phyloP scores from a whole-genome alignment of 176 grass and related monocot genomes.

The Elaeis guineensis region DNA sequence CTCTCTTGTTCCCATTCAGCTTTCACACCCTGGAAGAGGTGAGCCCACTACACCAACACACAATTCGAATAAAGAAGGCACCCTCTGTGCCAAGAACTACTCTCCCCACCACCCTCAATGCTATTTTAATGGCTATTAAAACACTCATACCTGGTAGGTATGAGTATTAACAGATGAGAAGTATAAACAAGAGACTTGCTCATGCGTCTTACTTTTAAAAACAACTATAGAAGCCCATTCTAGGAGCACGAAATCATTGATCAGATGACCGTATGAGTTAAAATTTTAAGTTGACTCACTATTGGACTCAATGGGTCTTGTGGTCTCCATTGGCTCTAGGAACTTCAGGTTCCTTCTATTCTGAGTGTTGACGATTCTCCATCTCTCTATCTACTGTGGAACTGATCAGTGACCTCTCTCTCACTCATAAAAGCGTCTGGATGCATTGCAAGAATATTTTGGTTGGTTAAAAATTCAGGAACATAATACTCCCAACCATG shows the following conservation, averaged over 20 bases:
- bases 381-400: too few relatives aligned
- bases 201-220: too few relatives aligned
- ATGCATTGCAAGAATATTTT: too few relatives aligned
- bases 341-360: not conserved
- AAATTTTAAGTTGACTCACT: slow-evolving; percentile 15
- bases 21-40: slow-evolving; percentile 34
- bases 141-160: not conserved
- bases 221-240: slow-evolving; percentile 5
- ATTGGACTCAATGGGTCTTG: slow-evolving; percentile 8
- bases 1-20: slow-evolving; percentile 23
- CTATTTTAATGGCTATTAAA: not conserved
- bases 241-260: slow-evolving; percentile 31
- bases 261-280: slow-evolving; percentile 16
- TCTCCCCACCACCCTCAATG: not conserved
- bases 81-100: slow-evolving; percentile 30
- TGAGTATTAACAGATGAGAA: too few relatives aligned
- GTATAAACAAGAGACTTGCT: too few relatives aligned
- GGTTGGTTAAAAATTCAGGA: too few relatives aligned
- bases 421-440: too few relatives aligned
- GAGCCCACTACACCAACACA: slow-evolving; percentile 10
- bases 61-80: slow-evolving; percentile 36
- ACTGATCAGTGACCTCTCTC: too few relatives aligned
- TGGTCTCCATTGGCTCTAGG: not conserved
- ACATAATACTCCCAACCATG: too few relatives aligned
- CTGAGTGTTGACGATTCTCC: too few relatives aligned